phyloP scores from a whole-genome alignment of 352 stramenopile species.

The Globisporangium canariense region DNA sequence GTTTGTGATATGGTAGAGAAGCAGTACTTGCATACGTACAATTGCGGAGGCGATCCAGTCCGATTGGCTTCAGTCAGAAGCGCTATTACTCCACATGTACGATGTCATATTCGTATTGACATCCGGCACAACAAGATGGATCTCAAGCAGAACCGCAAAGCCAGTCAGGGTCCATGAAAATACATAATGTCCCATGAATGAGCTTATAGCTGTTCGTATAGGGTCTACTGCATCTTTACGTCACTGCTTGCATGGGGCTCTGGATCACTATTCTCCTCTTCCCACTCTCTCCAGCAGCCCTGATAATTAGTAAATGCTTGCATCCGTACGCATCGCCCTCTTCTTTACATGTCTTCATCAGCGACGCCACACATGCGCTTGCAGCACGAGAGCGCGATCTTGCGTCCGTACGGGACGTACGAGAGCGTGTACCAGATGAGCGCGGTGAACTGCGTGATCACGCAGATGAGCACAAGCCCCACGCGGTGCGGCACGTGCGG shows the following conservation, averaged over 20 bases:
- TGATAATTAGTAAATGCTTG: neutral
- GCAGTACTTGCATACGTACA: too few relatives aligned
- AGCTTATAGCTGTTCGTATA: neutral
- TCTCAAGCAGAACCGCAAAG: neutral
- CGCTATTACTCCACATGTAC: neutral
- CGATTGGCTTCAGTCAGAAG: neutral
- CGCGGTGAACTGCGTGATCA: conserved; percentile 74
- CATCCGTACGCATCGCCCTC: neutral
- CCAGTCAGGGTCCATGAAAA: neutral
- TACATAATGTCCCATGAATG: neutral
- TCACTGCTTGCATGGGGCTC: neutral
- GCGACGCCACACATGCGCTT: conserved; percentile 50
- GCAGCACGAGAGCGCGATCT: conserved; percentile 60
- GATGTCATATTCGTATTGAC: neutral
- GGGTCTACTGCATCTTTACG: neutral
- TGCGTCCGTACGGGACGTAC: conserved; percentile 86
- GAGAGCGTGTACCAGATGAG: conserved; percentile 87
- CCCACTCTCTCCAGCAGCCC: neutral
- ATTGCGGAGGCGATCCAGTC: too few relatives aligned
- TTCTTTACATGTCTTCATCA: conserved; percentile 45
- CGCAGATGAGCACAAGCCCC: conserved; percentile 65
- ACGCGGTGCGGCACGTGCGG: conserved; percentile 64
- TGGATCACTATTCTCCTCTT: neutral
- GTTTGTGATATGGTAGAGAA: too few relatives aligned
- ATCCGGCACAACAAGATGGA: neutral